phyloP scores from a whole-genome alignment of 805 yeast genomes.

The Teunomyces lycoperdinae region DNA sequence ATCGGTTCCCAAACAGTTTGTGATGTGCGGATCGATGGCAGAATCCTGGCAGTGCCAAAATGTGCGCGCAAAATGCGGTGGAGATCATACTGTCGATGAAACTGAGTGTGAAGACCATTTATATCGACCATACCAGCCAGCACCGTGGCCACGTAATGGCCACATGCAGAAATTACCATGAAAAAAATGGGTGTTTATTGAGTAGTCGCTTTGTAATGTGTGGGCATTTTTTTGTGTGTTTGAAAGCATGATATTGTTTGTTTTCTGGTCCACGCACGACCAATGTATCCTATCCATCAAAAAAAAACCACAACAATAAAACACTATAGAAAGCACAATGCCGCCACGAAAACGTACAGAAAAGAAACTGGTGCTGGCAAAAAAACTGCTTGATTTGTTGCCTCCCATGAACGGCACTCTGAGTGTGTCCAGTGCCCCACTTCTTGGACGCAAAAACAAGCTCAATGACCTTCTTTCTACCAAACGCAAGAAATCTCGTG shows the following conservation, averaged over 20 bases:
- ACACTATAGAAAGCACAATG: neutral
- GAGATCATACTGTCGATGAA: conserved; percentile 10
- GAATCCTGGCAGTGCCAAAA: neutral
- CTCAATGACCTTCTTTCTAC: conserved; percentile 13
- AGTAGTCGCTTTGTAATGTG: neutral
- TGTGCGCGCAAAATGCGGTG: neutral
- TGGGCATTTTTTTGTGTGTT: neutral
- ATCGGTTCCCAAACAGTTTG: conserved; percentile 22
- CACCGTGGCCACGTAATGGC: conserved; percentile 17
- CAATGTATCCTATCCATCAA: neutral
- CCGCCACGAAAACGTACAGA: conserved; percentile 1
- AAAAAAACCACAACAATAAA: neutral
- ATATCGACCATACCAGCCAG: conserved; percentile 7
- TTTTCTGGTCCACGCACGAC: neutral
- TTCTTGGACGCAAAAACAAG: conserved; percentile 18
- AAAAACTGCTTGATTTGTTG: neutral
- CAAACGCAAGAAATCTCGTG: neutral
- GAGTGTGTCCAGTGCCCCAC: conserved; percentile 6
- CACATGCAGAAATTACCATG: conserved; percentile 17
- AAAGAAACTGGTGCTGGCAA: neutral
- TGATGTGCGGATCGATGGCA: neutral
- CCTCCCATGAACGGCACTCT: neutral
- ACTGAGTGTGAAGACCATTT: neutral
- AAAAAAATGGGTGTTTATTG: neutral
- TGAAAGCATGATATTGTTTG: neutral